Base-by-base conservation (phyloP, 345 rosid species). In the Aquilaria malaccensis region DNA sequence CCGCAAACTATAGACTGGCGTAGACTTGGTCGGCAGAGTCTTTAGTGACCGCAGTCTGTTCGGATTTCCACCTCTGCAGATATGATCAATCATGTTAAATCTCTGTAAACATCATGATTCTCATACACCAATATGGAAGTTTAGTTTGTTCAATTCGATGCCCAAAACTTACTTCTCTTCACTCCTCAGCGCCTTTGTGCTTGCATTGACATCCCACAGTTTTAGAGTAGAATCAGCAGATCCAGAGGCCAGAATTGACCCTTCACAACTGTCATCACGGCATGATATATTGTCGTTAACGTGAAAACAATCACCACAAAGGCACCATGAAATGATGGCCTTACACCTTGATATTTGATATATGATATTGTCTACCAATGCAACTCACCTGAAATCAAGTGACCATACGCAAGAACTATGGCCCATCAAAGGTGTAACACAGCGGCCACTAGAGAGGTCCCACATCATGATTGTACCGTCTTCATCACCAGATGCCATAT, bases 401-500 rank as follows among this genome's bases (percentile, higher is more conserved):
- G 91, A 65, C 97, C 99, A 88, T 11, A 85, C 96, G 59, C 95
- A 91, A 12, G 95, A 88, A 56, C 77, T 86, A 72, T 95, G 99
- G 31, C 99, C 96, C 79, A 85, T 80, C 80, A 95, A 76, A 73
- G 97, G 96, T 2, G 88, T 87, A 62, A 95, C 74, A 71, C 96
- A 86, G n/a, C 95, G 88, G 60, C 97, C 97, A 45, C 80, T 88
- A 33, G 97, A 80, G 60, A 94, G 88, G 77, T 91, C 99, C 99
- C 99, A 94, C 95, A 86, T 88, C 99, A 88, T 84, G 65, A 90
- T 83, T 13, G 84, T 74, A 52, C 97, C 97, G 73, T 91, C 99
- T 81, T 88, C 97, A 74, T 91, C 99, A 37, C 89, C 99, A 11
- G 97, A 94, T 45, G 97, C 96, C 97, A 88, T 83, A 64, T 85